A percentile compares a stretch with the other conserved stretches of the same genome.
Evolutionary conservation across 768 basidiomycete genomes (phyloP).

Genomic region (Auricularia cornea): DNA sequence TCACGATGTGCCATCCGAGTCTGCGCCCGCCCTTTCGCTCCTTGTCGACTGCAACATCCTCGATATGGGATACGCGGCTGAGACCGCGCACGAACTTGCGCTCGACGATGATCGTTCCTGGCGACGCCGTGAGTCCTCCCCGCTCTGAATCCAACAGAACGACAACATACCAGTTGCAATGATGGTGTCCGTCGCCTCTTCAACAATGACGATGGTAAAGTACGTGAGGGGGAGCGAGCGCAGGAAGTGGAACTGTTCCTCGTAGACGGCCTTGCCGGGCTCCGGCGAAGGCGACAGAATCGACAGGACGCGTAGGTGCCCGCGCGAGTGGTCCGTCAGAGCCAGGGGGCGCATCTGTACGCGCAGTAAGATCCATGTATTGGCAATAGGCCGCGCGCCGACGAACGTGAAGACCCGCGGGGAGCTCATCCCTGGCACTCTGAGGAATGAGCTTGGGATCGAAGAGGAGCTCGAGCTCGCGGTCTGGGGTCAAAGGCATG

Average conservation of each 20-base stretch:
- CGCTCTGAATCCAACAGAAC: no score
- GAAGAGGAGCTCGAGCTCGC: no score
- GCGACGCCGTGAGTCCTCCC: constrained; percentile 23
- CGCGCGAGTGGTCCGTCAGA: constrained; percentile 70
- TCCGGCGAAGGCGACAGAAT: constrained; percentile 65
- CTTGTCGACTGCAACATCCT: constrained; percentile 93
- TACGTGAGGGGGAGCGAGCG: constrained; percentile 52
- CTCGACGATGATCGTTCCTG: constrained; percentile 84
- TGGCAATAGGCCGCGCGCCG: no score
- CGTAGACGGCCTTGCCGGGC: constrained; percentile 59
- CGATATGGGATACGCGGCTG: constrained; percentile 90
- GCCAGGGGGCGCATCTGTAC: constrained; percentile 79
- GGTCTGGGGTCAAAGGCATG: no score
- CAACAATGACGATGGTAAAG: constrained; percentile 77
- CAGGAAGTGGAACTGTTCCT: constrained; percentile 57
- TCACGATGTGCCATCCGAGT: constrained; percentile 82
- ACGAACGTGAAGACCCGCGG: no score
- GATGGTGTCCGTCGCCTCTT: constrained; percentile 21
- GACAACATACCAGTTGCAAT: no score
- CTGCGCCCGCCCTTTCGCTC: constrained; percentile 76
- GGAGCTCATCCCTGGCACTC: no score
- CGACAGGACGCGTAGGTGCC: constrained; percentile 71
- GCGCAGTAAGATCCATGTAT: no score
- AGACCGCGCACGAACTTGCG: constrained; percentile 86
- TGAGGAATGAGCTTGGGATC: no score